Evolutionary conservation across 106 monocot genomes (phyloP), one percentile per base, ranked within the genome.

Genomic region (Agapanthus africanus): DNA sequence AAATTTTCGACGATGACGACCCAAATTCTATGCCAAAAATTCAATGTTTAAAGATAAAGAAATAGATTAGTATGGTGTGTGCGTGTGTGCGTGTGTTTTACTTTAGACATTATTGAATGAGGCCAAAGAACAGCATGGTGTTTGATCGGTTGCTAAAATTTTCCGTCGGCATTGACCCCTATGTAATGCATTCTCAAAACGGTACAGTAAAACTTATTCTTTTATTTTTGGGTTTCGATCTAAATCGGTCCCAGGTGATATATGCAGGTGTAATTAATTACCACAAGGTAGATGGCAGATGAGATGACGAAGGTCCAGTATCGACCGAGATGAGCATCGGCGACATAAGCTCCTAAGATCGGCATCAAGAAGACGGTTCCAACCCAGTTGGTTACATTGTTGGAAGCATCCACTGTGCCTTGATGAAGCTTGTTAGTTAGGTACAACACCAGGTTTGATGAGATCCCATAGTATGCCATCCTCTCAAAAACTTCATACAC

Each of bases 401-500:
- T 87, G 0, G 83, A 30, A 0, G 87, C 28, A 2, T 42, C 13
- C 0, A 87, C 83, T 0, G 75, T 83, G 26, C 80, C 83, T 39
- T 87, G 66, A 36, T 87, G 87, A 0, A 87, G 78, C 65, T 70
- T 78, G 1, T 46, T 70, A 0, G 77, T 83, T 27, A 87, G 25
- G 47, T 87, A 87, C 1, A 65, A 26, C 21, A 87, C 78, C 72
- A 87, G 60, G 44, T 87, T 87, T 30, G 80, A 69, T 30, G 9
- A 15, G 11, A 59, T 59, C 28, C 59, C 59, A 59, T 59, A 59
- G 31, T 59, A 59, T 0, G 87, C 77, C 80, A 83, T 83, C 72
- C 87, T 83, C 80, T 83, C 87, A 65, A 87, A 80, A 49, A 83
- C 67, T 39, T 80, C 87, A 54, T 87, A 87, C 21, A 70, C 82